Base-by-base conservation (phyloP, 768 basidiomycete genomes). In the Royoungia palumana region DNA sequence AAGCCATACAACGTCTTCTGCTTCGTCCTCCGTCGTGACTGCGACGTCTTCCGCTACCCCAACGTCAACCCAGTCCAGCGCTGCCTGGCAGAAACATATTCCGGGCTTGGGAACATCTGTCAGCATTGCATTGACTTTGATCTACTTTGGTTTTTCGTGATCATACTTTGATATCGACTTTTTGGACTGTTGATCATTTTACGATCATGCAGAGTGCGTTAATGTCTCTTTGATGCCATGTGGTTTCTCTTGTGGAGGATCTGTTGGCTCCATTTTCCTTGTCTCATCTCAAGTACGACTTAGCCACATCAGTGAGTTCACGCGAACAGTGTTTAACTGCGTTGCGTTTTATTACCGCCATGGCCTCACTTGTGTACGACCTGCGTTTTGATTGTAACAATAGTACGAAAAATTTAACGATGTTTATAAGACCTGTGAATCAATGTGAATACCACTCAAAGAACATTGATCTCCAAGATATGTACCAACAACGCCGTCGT, bases 51-150 rank as follows among this genome's bases (percentile, higher is more conserved):
- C 55, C 1, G 6, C 24, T 17, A 24, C 56, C 4, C 27, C 50
- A 9, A 41, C 59, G 12, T 28, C 65, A 25, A 25, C 56, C 11
- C 50, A 54, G 32, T 57, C 63, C 5, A 61, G 24, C 7, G 53
- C 63, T 11, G 67, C 67, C 34, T 59, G 61, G 67, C 41, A 38
- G 47, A 65, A 59, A 16, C 57, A 53, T 27, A 39, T 24, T 6
- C 51, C 67, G 22, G 34, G 48, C 20, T 27, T 51, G 14, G 35
- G 51, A 21, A 47, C 47, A 7, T 59, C 50, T 25, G 27, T 69
- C 20, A 8, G 55, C 7, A 39, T 59, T 35, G 47, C 53, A 9
- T 46, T 67, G 38, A 32, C 49, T 34, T 41, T 55, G 32, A 12
- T 56, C 41, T 52, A 50, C 51, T 52, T 57, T 19, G 38, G 37